Percentiles rank a stretch among this genome's conserved stretches.
Conservation (phyloP, 2,329 filamentous ascomycete genomes). For the Fusarium sp. region DNA sequence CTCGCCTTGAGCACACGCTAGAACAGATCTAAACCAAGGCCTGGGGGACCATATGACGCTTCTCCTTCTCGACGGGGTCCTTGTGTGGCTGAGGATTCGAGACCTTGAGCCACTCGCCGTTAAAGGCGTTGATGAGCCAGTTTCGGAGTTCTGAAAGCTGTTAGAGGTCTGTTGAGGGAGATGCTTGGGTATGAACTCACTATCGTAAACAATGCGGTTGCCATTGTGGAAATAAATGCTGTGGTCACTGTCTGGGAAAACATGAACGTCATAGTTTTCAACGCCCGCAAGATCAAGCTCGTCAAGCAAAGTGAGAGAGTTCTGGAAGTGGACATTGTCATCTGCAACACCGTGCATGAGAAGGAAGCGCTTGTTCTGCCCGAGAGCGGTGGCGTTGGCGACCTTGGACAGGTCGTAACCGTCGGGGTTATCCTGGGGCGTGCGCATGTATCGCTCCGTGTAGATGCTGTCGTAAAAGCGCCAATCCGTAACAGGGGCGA, state of each 20-base stretch:
- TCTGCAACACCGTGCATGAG: constrained; percentile 97
- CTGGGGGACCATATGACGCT: constrained; percentile 19
- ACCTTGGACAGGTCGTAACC: constrained; percentile 83
- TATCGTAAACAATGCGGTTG: constrained; percentile 89
- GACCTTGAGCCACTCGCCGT: constrained; percentile 85
- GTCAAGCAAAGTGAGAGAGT: constrained; percentile 86
- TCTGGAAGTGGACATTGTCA: constrained; percentile 98
- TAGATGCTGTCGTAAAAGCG: constrained; percentile 93
- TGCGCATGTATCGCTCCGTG: constrained; percentile 97
- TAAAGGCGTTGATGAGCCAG: constrained; percentile 97
- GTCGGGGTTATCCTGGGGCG: constrained; percentile 77
- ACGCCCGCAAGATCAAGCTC: constrained; percentile 80
- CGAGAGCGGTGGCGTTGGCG: constrained; percentile 74
- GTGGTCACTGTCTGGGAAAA: constrained; percentile 97
- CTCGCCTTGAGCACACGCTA: background rate
- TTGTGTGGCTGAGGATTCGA: constrained; percentile 57
- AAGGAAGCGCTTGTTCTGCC: constrained; percentile 82
- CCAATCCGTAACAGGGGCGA: constrained; percentile 99
- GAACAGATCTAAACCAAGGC: constrained; percentile 1
- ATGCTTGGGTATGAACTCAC: constrained; percentile 61
- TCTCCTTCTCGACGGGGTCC: constrained; percentile 39
- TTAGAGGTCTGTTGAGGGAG: background rate
- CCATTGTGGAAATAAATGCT: constrained; percentile 95
- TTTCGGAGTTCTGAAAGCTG: constrained; percentile 70
- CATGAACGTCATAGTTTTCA: constrained; percentile 94